phyloP scores from a whole-genome alignment of 176 grass and related monocot genomes.

The Panicum miliaceum region DNA sequence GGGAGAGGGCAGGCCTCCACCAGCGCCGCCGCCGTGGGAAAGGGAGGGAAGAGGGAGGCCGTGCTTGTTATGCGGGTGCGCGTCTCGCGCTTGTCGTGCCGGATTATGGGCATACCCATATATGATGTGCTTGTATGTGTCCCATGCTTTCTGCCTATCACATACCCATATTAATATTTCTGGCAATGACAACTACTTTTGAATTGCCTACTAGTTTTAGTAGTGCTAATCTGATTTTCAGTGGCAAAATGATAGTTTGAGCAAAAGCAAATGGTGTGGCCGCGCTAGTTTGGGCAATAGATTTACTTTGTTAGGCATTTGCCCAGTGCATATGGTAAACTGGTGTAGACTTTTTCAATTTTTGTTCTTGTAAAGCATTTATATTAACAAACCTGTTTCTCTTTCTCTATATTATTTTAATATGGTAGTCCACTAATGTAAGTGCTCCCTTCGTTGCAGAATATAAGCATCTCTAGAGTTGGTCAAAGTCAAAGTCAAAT shows the following conservation, averaged over 20 bases:
- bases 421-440: too few relatives aligned
- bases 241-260: too few relatives aligned
- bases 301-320: not conserved
- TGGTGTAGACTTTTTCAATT: not conserved
- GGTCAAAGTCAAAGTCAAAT: too few relatives aligned
- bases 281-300: not conserved
- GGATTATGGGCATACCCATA: too few relatives aligned
- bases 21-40: too few relatives aligned
- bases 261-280: not conserved
- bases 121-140: not conserved
- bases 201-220: not conserved
- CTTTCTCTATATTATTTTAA: not conserved
- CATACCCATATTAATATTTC: not conserved
- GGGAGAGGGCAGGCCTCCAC: too few relatives aligned
- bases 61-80: too few relatives aligned
- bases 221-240: too few relatives aligned
- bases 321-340: not conserved
- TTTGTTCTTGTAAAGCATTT: not conserved
- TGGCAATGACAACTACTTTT: not conserved
- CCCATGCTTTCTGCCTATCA: not conserved
- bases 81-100: too few relatives aligned
- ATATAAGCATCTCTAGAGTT: too few relatives aligned
- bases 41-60: too few relatives aligned
- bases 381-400: not conserved
- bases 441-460: too few relatives aligned